Evolutionary conservation across 2,329 filamentous ascomycete species (phyloP), one percentile per base, ranked within the genome.

Genomic region (Annulohypoxylon truncatum): DNA sequence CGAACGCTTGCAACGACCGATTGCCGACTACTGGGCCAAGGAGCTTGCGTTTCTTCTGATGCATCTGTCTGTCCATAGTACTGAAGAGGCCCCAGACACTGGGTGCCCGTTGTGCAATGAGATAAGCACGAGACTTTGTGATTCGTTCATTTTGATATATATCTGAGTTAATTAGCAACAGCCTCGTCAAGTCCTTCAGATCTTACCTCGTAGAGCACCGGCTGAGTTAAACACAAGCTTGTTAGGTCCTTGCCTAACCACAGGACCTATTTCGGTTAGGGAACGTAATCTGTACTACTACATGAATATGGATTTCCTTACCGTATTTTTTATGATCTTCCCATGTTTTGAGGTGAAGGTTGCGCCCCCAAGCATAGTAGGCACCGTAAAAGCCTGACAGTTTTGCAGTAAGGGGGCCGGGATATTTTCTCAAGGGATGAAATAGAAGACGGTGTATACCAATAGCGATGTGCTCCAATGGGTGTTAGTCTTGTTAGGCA

Each of bases 111-210:
- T 56, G 64, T 3, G 64, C 55, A 6, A 50, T 35, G 20, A 64
- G 60, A 44, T 67, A 67, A 9, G n/a, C 48, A 6, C 38, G 33
- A 8, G 59, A 52, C 12, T 67, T 67, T 1, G 54, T 67, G 26
- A 67, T 33, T 8, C 31, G 7, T 18, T 60, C 47, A 35, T 64
- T 67, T 12, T 58, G 60, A 15, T 64, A 67, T 28, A 67, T 67
- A 22, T 56, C 60, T 66, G 12, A 33, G 35, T 48, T 28, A 15
- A 13, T 56, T 53, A 54, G 12, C 13, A 48, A 8, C n/a, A n/a
- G n/a, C n/a, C n/a, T n/a, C n/a, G n/a, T n/a, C n/a, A n/a, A n/a
- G n/a, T n/a, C n/a, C n/a, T n/a, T n/a, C n/a, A n/a, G n/a, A n/a
- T n/a, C n/a, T n/a, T 48, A 48, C 44, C 13, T 8, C 44, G 24